Conservation (phyloP, 768 basidiomycete genomes). For the Chalciporus sphaerocephalus region DNA sequence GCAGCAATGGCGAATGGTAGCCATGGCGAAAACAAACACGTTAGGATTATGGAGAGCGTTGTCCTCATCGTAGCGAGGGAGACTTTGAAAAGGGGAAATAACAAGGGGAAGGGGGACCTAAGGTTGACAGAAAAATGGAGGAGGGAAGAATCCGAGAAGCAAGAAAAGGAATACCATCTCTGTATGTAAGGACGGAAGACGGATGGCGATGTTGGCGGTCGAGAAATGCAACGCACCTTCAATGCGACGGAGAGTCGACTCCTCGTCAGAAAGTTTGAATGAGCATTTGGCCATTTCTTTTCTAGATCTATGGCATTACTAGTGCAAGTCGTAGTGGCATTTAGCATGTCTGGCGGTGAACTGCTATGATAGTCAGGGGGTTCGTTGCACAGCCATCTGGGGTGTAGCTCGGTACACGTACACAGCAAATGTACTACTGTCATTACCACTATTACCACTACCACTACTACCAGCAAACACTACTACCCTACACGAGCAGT, state of each 20-base stretch:
- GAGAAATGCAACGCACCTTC: too few species aligned
- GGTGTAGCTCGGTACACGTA: too few species aligned
- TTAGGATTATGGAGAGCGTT: conserved; percentile 11
- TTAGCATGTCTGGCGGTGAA: too few species aligned
- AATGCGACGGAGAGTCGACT: too few species aligned
- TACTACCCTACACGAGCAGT: too few species aligned
- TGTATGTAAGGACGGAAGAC: not conserved
- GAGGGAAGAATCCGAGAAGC: not conserved
- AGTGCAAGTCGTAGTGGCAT: too few species aligned
- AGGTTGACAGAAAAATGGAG: not conserved
- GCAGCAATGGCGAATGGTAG: conserved; percentile 44
- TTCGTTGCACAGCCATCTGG: too few species aligned
- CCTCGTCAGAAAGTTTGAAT: too few species aligned
- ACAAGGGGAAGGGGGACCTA: not conserved
- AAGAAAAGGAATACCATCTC: not conserved
- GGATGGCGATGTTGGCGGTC: not conserved
- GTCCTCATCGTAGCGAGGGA: conserved; percentile 4
- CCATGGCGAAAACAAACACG: conserved; percentile 24
- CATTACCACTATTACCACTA: not conserved
- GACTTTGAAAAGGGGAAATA: conserved; percentile 12
- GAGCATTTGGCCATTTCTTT: too few species aligned
- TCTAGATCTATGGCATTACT: too few species aligned
- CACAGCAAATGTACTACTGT: too few species aligned
- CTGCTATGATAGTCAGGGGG: too few species aligned
- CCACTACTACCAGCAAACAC: not conserved